Percentiles rank a stretch among this genome's conserved stretches.
These are phyloP conservation scores for Penicillium sp. DNA, from an alignment of 2,329 filamentous ascomycete genomes.

Conservation along the genomic window DNA sequence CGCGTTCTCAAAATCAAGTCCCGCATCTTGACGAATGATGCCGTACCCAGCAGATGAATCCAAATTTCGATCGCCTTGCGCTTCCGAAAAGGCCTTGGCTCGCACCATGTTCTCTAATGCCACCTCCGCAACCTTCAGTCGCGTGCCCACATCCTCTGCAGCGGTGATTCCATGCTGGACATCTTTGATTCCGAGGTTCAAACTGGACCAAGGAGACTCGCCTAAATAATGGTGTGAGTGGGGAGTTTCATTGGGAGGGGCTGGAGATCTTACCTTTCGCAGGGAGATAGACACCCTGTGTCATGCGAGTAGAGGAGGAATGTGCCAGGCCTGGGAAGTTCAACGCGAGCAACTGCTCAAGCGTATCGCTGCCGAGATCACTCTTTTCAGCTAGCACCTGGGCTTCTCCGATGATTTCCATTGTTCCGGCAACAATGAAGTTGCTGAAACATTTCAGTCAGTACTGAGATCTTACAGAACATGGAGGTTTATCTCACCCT, in stretches of 20 bases:
- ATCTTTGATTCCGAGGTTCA: conserved; percentile 54
- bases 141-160: conserved; percentile 43
- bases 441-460: conserved; percentile 9
- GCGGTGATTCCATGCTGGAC: conserved; percentile 52
- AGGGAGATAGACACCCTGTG: conserved; percentile 29
- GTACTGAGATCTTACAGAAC: too few relatives aligned
- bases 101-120: conserved; percentile 47
- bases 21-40: conserved; percentile 46
- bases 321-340: conserved; percentile 32
- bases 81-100: conserved; percentile 43
- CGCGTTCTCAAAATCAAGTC: conserved; percentile 48
- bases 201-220: conserved; percentile 47
- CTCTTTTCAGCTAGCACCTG: conserved; percentile 35
- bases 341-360: conserved; percentile 30
- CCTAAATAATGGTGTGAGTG: conserved; percentile 1
- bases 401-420: conserved; percentile 32
- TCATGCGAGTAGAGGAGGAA: conserved; percentile 31
- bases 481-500: conserved; percentile 3
- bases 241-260: background rate
- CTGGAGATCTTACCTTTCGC: conserved; percentile 19
- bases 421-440: conserved; percentile 21
- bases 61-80: conserved; percentile 37
- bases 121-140: conserved; percentile 46
- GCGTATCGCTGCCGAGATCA: conserved; percentile 21
- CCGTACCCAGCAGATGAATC: conserved; percentile 58